These are phyloP conservation scores for Claviceps arundinis DNA, from an alignment of 2,329 filamentous ascomycete species.

Conservation along the genomic window DNA sequence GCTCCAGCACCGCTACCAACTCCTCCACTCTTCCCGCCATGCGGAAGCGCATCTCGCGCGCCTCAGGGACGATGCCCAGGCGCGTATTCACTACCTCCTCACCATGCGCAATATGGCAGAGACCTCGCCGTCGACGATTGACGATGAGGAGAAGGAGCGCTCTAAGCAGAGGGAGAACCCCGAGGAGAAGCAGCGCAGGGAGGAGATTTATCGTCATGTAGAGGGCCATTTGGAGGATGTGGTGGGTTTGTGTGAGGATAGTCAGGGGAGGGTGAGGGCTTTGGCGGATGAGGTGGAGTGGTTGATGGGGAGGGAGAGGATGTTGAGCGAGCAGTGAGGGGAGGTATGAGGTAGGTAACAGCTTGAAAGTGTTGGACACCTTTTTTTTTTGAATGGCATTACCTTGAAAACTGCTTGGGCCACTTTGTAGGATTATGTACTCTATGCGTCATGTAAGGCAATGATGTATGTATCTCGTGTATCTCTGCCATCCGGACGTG, in stretches of 20 bases:
- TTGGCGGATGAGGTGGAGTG: constrained; percentile 4
- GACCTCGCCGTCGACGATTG: neutral
- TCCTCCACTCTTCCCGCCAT: constrained; percentile 5
- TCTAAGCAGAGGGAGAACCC: too few species aligned
- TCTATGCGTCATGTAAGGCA: too few species aligned
- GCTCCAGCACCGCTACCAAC: constrained; percentile 11
- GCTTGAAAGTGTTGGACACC: too few species aligned
- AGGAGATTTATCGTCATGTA: constrained; percentile 14
- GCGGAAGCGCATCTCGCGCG: neutral
- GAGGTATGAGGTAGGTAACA: too few species aligned
- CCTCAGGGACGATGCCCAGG: neutral
- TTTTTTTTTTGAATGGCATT: too few species aligned
- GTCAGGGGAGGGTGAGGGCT: constrained; percentile 7
- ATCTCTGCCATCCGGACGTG: too few species aligned
- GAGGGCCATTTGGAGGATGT: constrained; percentile 13
- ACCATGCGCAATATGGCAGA: neutral
- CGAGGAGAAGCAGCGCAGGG: neutral
- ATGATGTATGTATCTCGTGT: too few species aligned
- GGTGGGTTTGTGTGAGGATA: neutral
- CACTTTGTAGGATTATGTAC: too few species aligned
- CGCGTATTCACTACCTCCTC: neutral
- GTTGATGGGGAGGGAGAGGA: constrained; percentile 2
- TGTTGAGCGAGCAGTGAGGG: neutral
- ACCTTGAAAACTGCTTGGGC: too few species aligned
- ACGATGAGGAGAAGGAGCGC: too few species aligned